Evolutionary conservation across 768 basidiomycete species (phyloP).

Genomic region (Suillus cothurnatus): DNA sequence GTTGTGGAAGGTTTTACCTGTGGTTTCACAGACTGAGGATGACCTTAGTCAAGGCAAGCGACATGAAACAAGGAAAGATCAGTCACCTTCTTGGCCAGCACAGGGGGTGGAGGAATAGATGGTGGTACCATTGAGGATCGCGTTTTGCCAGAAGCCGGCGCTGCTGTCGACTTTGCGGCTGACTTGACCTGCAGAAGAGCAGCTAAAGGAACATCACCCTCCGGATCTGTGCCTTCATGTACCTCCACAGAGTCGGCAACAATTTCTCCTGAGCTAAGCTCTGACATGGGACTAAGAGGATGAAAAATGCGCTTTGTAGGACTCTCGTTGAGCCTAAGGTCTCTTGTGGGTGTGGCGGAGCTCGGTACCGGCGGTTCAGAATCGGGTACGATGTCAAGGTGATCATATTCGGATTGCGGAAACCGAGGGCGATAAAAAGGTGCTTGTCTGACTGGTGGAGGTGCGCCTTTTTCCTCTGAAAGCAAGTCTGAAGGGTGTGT

Average conservation of each 20-base stretch:
- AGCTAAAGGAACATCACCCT: constrained; percentile 50
- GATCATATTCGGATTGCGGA: constrained; percentile 19
- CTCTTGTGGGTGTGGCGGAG: constrained; percentile 13
- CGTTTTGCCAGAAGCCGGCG: constrained; percentile 13
- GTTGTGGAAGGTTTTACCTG: constrained; percentile 14
- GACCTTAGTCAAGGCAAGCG: background rate
- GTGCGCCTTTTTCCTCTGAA: too few species aligned
- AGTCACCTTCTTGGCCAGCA: constrained; percentile 22
- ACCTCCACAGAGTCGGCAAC: constrained; percentile 31
- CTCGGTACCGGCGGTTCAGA: constrained; percentile 52
- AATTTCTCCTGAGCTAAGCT: constrained; percentile 27
- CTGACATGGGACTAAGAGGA: constrained; percentile 27
- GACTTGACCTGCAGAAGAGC: constrained; percentile 21
- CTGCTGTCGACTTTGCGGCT: constrained; percentile 20
- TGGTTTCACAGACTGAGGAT: background rate
- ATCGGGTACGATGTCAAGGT: constrained; percentile 61
- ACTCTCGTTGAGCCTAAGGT: constrained; percentile 9
- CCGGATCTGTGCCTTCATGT: constrained; percentile 37
- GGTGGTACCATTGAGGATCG: constrained; percentile 13
- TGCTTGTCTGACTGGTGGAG: background rate
- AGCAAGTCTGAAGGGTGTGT: constrained; percentile 16
- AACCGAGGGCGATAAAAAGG: background rate
- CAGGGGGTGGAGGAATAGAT: constrained; percentile 1
- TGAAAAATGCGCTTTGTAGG: constrained; percentile 19
- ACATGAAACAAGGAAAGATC: background rate